Base-by-base conservation (phyloP, 352 stramenopile genomes). In the Pythium folliculosum region DNA sequence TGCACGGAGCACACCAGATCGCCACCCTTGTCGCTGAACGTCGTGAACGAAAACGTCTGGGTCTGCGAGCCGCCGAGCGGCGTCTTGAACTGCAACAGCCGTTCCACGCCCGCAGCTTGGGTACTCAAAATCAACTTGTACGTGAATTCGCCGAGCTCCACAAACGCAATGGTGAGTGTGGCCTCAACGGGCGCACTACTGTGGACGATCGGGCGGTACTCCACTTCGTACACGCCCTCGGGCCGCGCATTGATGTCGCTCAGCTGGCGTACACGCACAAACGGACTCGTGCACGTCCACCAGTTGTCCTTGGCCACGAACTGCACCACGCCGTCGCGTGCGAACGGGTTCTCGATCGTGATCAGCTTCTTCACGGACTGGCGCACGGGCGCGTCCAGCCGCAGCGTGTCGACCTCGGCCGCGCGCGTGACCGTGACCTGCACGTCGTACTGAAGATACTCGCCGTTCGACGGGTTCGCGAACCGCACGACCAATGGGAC, bases 301-400 rank as follows among this genome's bases (percentile, higher is more conserved):
- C 86, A 96, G 6, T 76, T 72, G 17, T 76, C 60, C 54, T 71
- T 75, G 63, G 95, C 79, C 3, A 70, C 72, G 51, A 94, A 95
- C 2, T 76, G 72, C 19, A 97, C 78, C 2, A 62, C 44, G 22
- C 60, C 73, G 14, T 84, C 73, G 0, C 43, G 57, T 10, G 75
- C 69, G 35, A 98, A 91, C 23, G 93, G 93, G 53, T 98, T 98
- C 40, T 96, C 92, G 48, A 98, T 96, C n/a, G 82, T 80, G 52
- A 98, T 78, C 6, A 84, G 67, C 53, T 91, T 90, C 65, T 86
- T 86, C 19, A 94, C 70, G 1, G 81, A 78, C 48, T 97, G 91
- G 1, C 92, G 85, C 47, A 98, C 89, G 6, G 85, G 86, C 1
- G 89, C 86, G 51, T 97, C 88, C 0, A 98, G 77, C 45, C 80